Percentiles rank a stretch among this genome's conserved stretches.
These are phyloP conservation scores for Anthostomella pinea DNA, from an alignment of 2,329 filamentous ascomycete species.

Conservation along the genomic window DNA sequence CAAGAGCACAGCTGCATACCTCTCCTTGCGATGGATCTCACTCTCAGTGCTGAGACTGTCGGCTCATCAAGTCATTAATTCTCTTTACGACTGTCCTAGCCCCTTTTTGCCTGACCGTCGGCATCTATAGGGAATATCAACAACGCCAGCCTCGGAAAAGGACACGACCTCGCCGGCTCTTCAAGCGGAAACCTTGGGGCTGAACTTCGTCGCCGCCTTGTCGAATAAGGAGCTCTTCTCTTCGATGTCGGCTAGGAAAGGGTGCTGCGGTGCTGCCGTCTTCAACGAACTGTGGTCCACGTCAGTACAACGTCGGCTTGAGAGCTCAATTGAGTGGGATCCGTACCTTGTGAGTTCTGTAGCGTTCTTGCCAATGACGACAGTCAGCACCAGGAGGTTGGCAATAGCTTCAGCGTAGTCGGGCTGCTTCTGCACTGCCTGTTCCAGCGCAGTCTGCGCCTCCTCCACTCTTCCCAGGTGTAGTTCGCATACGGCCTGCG, in stretches of 20 bases:
- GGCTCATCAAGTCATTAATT: too few relatives aligned
- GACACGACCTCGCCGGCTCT: too few relatives aligned
- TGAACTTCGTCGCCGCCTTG: conserved; percentile 81
- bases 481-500: conserved; percentile 87
- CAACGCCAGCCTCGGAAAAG: too few relatives aligned
- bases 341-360: conserved; percentile 61
- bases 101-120: too few relatives aligned
- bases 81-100: too few relatives aligned
- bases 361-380: conserved; percentile 70
- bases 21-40: too few relatives aligned
- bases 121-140: too few relatives aligned
- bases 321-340: conserved; percentile 14
- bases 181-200: conserved; percentile 70
- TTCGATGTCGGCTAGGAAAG: conserved; percentile 68
- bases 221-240: conserved; percentile 90
- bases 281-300: conserved; percentile 53
- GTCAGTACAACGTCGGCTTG: conserved; percentile 3
- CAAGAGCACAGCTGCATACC: too few relatives aligned
- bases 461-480: conserved; percentile 87
- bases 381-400: conserved; percentile 77
- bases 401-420: conserved; percentile 73
- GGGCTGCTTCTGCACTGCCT: conserved; percentile 73
- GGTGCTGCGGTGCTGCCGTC: conserved; percentile 63
- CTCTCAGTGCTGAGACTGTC: too few relatives aligned
- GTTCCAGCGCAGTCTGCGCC: conserved; percentile 79